Evolutionary conservation across 108 stramenopile genomes (phyloP), one percentile per base, ranked within the genome.

Genomic region (Nitzschia palea): DNA sequence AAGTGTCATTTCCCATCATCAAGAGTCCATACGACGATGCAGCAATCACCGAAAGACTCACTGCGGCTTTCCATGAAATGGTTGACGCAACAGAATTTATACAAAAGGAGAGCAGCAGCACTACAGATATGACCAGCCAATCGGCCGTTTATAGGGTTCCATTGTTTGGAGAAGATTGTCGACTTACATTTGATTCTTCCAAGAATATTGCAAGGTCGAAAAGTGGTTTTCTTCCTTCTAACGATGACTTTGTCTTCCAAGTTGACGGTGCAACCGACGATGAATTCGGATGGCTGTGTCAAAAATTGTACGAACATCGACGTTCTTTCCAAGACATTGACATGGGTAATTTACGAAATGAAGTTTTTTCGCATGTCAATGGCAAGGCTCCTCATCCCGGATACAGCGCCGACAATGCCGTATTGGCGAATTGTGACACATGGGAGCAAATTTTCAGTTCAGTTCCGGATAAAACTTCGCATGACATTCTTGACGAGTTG

Each of bases 211-310:
- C 56, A 57, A 31, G 5, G 29, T 17, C 9, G 32, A n/a, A 12
- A 17, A 10, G 26, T 12, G 8, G 14, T 30, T 33, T 31, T 10
- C 12, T 10, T 50, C 59, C 71, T 52, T 30, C 62, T 27, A 40
- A 40, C 14, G 37, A 40, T 40, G 51, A 63, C 12, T 72, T 25
- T 40, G 55, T 72, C 27, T 26, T 63, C 31, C 51, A 35, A 25
- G 51, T 72, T 3, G 20, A 65, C 6, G 50, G 59, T 30, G 14
- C 31, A 6, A 58, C 26, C 12, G 64, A 65, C 9, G 37, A 44
- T 14, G 63, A 72, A 5, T 72, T 72, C 48, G 71, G 62, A n/a
- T 72, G 71, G 71, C 61, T 72, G 22, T 64, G 62, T 27, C 20
- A 17, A 22, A 64, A 72, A 37, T 18, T 72, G 5, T 64, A 36